Evolutionary conservation across 768 basidiomycete species (phyloP), one percentile per base, ranked within the genome.

Genomic region (Holtermannia corniformis): DNA sequence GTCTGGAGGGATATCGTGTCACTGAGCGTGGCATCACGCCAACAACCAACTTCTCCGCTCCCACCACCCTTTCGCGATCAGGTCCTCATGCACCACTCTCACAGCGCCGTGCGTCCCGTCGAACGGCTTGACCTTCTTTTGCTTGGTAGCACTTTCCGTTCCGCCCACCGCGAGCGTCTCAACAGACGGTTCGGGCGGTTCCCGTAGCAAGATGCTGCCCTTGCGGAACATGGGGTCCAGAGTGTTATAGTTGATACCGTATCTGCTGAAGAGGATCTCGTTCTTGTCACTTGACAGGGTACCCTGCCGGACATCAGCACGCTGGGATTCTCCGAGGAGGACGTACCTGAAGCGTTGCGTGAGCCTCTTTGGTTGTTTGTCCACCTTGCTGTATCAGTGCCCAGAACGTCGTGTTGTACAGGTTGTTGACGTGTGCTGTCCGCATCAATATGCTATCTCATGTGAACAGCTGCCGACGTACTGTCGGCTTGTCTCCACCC

Each of bases 401-500:
- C 95, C 93, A 97, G 66, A 97, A 99, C 0, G 76, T 77, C 0
- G 95, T 96, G 65, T 99, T 99, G 75, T 97, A 92, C 21, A 99
- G 75, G 68, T 99, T 99, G 68, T 99, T 99, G 68, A 97, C 85
- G 68, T 99, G 95, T 0, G 95, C 92, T 96, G 68, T 21, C 57
- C 47, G 44, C 41, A 43, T 20, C 32, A 4, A 21, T 24, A 42
- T 3, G n/a, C 11, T 26, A 37, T 60, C 55, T 54, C 22, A 61
- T 26, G 45, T 13, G 24, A 47, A 53, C 41, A n/a, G 20, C 10
- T 74, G 12, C 24, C 16, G 14, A 64, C 88, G 55, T 64, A 93
- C 93, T 93, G 67, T 97, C 93, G 0, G 85, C 86, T 71, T 97
- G 95, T 54, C 95, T 75, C 95, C 95, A 99, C 0, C 87, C 74